A percentile compares a stretch with the other conserved stretches of the same genome.
phyloP scores from a whole-genome alignment of 2,329 filamentous ascomycete genomes.

The Nemania diffusa region DNA sequence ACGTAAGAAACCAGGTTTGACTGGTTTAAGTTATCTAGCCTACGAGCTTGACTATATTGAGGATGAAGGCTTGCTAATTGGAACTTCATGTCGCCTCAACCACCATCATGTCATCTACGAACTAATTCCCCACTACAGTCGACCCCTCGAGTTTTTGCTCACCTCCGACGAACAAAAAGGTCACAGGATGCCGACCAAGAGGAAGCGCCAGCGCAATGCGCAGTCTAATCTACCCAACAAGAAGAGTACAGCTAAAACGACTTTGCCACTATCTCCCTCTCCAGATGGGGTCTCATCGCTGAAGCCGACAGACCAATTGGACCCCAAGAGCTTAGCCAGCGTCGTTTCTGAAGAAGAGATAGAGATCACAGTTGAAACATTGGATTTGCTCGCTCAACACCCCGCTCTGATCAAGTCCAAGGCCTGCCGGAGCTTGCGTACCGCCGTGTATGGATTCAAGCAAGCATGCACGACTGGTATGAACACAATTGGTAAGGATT shows the following conservation, averaged over 20 bases:
- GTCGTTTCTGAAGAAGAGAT: constrained; percentile 72
- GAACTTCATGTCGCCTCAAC: constrained; percentile 7
- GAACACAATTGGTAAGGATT: constrained; percentile 57
- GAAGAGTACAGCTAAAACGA: constrained; percentile 28
- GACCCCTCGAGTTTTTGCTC: background rate
- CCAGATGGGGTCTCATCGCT: constrained; percentile 48
- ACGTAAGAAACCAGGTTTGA: constrained; percentile 1
- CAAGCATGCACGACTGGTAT: constrained; percentile 74
- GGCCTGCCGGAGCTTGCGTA: constrained; percentile 72
- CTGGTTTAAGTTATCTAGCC: background rate
- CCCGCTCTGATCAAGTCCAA: constrained; percentile 74
- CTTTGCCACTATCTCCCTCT: constrained; percentile 49
- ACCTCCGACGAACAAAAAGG: constrained; percentile 35
- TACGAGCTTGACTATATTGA: constrained; percentile 9
- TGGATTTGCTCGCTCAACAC: constrained; percentile 66
- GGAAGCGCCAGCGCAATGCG: constrained; percentile 53
- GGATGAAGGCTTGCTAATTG: constrained; percentile 7
- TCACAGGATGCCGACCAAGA: constrained; percentile 58
- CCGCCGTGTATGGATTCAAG: constrained; percentile 75
- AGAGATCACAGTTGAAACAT: constrained; percentile 73
- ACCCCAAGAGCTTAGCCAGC: constrained; percentile 62
- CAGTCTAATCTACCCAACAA: constrained; percentile 51
- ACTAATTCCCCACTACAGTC: background rate
- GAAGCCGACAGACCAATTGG: constrained; percentile 49
- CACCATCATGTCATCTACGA: background rate